Conservation (phyloP, 768 basidiomycete species). For the Lentinula sp. region DNA sequence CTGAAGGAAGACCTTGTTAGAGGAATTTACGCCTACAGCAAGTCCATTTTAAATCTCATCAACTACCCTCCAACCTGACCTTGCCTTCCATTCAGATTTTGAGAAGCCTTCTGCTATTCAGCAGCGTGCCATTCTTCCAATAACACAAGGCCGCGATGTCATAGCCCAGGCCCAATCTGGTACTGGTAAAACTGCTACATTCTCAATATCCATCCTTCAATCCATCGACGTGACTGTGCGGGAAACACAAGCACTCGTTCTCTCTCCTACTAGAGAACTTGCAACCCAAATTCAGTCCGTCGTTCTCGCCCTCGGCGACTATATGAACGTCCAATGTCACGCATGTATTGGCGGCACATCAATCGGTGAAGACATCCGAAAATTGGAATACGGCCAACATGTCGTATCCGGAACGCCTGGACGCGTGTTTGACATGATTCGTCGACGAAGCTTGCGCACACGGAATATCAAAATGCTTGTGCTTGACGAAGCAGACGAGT, state of each 20-base stretch:
- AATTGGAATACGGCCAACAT: conserved; percentile 96
- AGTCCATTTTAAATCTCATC: conserved; percentile 17
- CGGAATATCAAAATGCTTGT: conserved; percentile 98
- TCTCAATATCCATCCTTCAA: conserved; percentile 96
- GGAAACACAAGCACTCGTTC: conserved; percentile 92
- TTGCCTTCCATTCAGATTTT: conserved; percentile 47
- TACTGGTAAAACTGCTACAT: conserved; percentile 99
- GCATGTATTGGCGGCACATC: conserved; percentile 97
- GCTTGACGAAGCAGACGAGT: conserved; percentile 92
- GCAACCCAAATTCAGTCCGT: conserved; percentile 99
- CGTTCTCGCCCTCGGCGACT: conserved; percentile 92
- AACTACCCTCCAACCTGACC: background rate
- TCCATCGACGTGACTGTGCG: conserved; percentile 93
- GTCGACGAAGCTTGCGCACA: conserved; percentile 85
- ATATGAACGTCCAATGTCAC: conserved; percentile 99
- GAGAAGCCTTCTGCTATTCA: conserved; percentile 99
- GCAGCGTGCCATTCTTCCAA: conserved; percentile 95
- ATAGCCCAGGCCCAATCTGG: conserved; percentile 99
- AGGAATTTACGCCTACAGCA: conserved; percentile 98
- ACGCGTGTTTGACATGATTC: conserved; percentile 99
- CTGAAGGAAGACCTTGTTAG: conserved; percentile 94
- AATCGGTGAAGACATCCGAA: conserved; percentile 95
- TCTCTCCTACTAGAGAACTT: conserved; percentile 97
- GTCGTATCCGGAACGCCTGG: conserved; percentile 97
- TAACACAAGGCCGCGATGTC: conserved; percentile 93